Conservation (phyloP, 2,329 filamentous ascomycete species). For the Calonectria crousiana region DNA sequence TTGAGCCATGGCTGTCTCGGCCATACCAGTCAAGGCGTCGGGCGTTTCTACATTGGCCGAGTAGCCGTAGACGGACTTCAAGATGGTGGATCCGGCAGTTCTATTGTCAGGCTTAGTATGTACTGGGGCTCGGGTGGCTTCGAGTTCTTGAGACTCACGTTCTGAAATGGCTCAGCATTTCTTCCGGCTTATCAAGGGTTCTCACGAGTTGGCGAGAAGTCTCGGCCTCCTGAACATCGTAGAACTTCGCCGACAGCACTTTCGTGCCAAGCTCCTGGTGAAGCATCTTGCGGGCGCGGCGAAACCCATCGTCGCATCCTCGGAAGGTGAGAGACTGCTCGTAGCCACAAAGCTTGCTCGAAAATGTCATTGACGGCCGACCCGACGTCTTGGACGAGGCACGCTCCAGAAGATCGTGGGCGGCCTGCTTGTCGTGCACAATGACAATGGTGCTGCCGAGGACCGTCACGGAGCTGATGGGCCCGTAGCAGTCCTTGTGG, state of each 20-base stretch:
- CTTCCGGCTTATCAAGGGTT: background rate
- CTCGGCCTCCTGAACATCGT: background rate
- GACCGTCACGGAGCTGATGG: background rate
- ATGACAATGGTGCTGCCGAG: background rate
- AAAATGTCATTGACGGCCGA: background rate
- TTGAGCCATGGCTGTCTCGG: background rate
- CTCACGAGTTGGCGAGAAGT: background rate
- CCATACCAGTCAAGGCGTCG: background rate
- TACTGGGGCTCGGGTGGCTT: background rate
- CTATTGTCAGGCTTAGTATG: background rate
- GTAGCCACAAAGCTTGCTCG: background rate
- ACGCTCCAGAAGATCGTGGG: background rate
- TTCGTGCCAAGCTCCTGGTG: background rate
- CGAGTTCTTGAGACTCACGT: background rate
- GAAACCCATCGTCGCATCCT: background rate
- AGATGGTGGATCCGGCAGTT: background rate
- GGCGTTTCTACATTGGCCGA: background rate
- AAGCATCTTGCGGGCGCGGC: background rate
- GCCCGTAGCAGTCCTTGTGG: background rate
- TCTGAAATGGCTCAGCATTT: background rate
- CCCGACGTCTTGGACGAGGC: background rate
- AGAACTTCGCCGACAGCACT: background rate
- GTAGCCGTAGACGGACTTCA: background rate
- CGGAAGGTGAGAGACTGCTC: background rate
- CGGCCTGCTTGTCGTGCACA: background rate